These are phyloP conservation scores for Umbilicus rupestris DNA, from an alignment of 164 flowering plant genomes.

Conservation along the genomic window DNA sequence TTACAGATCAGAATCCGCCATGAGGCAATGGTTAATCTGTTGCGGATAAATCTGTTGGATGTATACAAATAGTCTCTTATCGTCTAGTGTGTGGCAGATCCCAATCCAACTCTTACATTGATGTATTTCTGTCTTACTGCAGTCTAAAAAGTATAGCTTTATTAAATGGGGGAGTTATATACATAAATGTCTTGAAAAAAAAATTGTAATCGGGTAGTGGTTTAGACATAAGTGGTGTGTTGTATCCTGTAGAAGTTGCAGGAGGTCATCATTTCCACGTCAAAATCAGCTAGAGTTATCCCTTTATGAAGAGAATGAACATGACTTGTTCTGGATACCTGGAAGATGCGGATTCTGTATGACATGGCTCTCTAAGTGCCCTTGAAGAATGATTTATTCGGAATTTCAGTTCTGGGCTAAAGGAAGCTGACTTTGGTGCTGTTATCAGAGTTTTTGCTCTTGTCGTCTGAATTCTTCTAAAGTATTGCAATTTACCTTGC, in stretches of 20 bases:
- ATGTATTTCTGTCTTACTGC: neutral
- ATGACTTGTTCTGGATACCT: neutral
- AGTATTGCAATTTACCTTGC: neutral
- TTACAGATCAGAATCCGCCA: neutral
- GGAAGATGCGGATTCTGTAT: neutral
- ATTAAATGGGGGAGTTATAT: neutral
- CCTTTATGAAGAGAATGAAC: neutral
- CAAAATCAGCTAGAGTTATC: neutral
- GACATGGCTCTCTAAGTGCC: neutral
- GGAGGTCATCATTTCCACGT: neutral
- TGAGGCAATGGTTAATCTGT: neutral
- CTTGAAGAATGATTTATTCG: neutral
- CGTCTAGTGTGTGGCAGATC: neutral
- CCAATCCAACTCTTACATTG: neutral
- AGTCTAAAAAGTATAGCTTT: neutral
- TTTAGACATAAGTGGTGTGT: neutral
- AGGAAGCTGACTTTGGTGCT: neutral
- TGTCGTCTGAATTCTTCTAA: neutral
- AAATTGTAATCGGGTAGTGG: neutral
- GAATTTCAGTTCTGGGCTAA: neutral
- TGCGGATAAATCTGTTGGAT: neutral
- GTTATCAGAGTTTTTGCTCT: neutral
- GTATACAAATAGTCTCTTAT: neutral
- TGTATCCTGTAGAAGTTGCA: neutral
- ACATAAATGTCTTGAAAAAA: neutral